Percentiles rank a stretch among this genome's conserved stretches.
phyloP scores from a whole-genome alignment of 2,329 filamentous ascomycete genomes.

The Scedosporium dehoogii region DNA sequence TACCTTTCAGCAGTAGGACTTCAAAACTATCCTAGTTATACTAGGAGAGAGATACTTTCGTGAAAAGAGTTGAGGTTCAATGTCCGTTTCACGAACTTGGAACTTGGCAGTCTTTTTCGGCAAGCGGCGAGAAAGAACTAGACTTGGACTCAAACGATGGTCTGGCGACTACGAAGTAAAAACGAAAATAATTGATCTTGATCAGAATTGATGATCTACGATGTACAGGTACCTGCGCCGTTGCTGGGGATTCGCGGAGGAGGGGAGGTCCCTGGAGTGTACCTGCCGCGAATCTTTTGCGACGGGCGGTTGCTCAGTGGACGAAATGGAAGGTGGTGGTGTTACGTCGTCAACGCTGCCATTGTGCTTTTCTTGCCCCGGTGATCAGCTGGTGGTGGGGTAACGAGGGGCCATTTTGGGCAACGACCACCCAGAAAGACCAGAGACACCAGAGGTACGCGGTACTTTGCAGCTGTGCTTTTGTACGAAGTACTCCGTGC shows the following conservation, averaged over 20 bases:
- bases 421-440: too few species aligned
- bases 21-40: too few species aligned
- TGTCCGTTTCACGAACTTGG: background rate
- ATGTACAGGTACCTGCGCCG: background rate
- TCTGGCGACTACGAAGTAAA: background rate
- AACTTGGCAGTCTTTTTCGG: background rate
- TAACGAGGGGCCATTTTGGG: background rate
- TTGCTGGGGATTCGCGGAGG: background rate
- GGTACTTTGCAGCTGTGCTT: background rate
- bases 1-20: too few species aligned
- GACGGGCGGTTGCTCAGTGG: conserved; percentile 3
- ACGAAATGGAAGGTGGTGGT: background rate
- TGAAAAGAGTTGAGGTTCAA: background rate
- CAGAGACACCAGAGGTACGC: background rate
- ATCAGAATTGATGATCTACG: background rate
- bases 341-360: background rate
- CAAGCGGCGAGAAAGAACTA: background rate
- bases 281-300: background rate
- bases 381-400: conserved; percentile 5
- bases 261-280: background rate
- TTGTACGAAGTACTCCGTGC: too few species aligned
- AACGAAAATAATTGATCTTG: background rate
- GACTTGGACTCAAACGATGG: background rate
- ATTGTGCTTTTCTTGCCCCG: background rate
- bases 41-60: too few species aligned